Evolutionary conservation across 768 basidiomycete species (phyloP).

Genomic region (Hygrocybe punicea): DNA sequence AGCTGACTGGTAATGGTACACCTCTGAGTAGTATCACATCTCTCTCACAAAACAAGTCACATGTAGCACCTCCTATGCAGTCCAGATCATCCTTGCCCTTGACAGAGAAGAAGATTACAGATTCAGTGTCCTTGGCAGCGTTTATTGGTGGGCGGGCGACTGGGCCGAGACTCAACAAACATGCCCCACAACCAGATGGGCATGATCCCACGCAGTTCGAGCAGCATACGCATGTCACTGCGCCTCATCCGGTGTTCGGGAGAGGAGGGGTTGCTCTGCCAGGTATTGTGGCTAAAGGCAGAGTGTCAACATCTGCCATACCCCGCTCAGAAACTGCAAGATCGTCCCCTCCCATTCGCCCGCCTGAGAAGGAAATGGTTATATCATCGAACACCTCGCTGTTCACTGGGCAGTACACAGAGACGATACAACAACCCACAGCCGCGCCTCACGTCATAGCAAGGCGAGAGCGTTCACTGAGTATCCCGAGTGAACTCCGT

Average conservation of each 20-base stretch:
- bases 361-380: conserved; percentile 3
- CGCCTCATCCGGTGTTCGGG: conserved; percentile 75
- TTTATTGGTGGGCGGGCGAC: conserved; percentile 79
- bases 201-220: conserved; percentile 65
- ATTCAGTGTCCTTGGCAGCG: conserved; percentile 69
- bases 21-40: not conserved
- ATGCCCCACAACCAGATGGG: conserved; percentile 67
- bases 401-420: not conserved
- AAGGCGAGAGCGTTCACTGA: conserved; percentile 42
- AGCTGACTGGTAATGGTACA: not conserved
- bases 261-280: conserved; percentile 73
- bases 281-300: conserved; percentile 47
- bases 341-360: not conserved
- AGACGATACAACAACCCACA: not conserved
- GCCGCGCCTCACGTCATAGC: not conserved
- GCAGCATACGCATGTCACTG: conserved; percentile 48
- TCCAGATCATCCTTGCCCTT: conserved; percentile 9
- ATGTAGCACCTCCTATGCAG: not conserved
- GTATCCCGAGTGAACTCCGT: conserved; percentile 14
- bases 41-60: conserved; percentile 6
- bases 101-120: conserved; percentile 28
- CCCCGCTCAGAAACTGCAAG: not conserved
- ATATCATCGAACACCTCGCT: not conserved
- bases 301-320: not conserved
- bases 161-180: conserved; percentile 70